phyloP scores from a whole-genome alignment of 495 filamentous ascomycete genomes.

The Darksidea phi region DNA sequence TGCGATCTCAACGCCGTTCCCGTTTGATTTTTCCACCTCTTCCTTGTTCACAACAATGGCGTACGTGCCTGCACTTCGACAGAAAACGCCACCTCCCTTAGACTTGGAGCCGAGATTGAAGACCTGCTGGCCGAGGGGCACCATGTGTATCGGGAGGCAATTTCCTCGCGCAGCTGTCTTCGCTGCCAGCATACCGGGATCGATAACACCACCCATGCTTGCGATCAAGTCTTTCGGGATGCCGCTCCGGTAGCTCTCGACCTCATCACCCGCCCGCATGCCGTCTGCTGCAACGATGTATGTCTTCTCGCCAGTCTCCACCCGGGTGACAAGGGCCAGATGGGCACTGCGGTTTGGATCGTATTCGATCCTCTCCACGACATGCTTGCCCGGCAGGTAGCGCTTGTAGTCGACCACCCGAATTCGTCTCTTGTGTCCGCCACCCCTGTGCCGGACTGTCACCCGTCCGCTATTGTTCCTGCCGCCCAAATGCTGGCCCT shows the following conservation, averaged over 20 bases:
- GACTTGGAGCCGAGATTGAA: conserved; percentile 81
- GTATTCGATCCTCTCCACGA: conserved; percentile 91
- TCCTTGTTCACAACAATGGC: conserved; percentile 85
- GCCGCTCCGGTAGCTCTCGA: conserved; percentile 85
- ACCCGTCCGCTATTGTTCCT: conserved; percentile 82
- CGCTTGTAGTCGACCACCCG: conserved; percentile 85
- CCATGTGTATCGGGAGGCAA: conserved; percentile 90
- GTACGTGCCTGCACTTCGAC: conserved; percentile 88
- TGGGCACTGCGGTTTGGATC: conserved; percentile 92
- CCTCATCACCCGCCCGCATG: conserved; percentile 83
- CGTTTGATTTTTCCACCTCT: conserved; percentile 50
- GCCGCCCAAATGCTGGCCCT: conserved; percentile 87
- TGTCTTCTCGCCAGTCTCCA: conserved; percentile 65
- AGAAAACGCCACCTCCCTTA: conserved; percentile 78
- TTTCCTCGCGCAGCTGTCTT: conserved; percentile 94
- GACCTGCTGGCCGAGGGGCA: conserved; percentile 85
- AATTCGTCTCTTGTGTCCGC: conserved; percentile 87
- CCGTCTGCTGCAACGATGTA: conserved; percentile 94
- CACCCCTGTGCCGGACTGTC: conserved; percentile 86
- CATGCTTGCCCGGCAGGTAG: conserved; percentile 70
- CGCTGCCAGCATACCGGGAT: conserved; percentile 91
- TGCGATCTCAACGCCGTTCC: conserved; percentile 44
- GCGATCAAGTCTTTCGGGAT: conserved; percentile 80
- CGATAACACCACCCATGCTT: conserved; percentile 85
- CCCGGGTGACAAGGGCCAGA: conserved; percentile 78